Base-by-base conservation (phyloP, 2,329 filamentous ascomycete genomes). In the Orbilia quercus region DNA sequence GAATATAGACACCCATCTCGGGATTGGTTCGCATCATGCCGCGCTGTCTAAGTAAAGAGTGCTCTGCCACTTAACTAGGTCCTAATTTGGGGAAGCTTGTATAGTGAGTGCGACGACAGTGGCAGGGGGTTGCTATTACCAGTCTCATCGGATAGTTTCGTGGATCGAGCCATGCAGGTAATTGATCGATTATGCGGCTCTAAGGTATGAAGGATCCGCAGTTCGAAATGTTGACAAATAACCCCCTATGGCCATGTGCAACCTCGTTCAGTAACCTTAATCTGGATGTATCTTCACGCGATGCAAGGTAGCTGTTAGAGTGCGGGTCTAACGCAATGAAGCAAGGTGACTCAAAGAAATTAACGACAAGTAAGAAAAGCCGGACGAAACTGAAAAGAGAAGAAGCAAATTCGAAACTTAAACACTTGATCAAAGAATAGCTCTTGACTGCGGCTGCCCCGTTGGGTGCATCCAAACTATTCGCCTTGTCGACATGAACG, bases 191-290 rank as follows among this genome's bases (percentile, higher is more conserved):
- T 25, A 72, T 72, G 67, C 58, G 67, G 67, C 67, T 72, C 67
- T 69, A 54, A 38, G 28, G 16, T 38, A 53, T 65, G 59, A 72
- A 72, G 67, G 67, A 72, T 72, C 67, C 53, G 36, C 47, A 53
- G 14, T 60, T 72, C 28, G 16, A 54, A n/a, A 44, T 31, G 59
- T 72, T 72, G 67, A 72, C 67, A 72, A 72, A 72, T 72, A 72
- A 44, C 48, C 31, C 22, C 12, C 59, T 31, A 59, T 38, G 54
- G 18, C 14, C 34, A 47, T 60, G 59, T 72, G 67, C 47, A 59
- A 72, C 67, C 54, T 64, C 55, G 59, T 60, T 72, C 53, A 28
- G 59, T 57, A 64, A 57, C 58, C 31, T 63, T 57, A 45, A 55
- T 63, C 31, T 51, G 25, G 22, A 44, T 50, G 44, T 20, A 34